phyloP scores from a whole-genome alignment of 2,329 filamentous ascomycete species.

The Sclerotinia subarctica region DNA sequence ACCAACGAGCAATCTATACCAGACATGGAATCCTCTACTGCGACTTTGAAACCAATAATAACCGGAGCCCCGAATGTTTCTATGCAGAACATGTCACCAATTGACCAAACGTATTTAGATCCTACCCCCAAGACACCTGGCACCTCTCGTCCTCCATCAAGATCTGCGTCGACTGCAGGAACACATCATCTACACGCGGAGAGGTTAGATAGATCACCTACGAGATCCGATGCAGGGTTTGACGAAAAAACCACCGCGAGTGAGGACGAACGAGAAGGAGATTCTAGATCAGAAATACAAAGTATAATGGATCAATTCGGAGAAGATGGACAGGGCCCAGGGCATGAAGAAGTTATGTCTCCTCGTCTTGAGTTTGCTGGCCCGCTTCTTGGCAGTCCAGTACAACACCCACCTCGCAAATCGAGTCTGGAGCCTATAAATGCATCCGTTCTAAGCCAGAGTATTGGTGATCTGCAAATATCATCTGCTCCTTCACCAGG shows the following conservation, averaged over 20 bases:
- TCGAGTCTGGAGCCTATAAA: slow-evolving; percentile 77
- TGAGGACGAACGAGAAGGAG: slow-evolving; percentile 64
- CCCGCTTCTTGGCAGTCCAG: slow-evolving; percentile 64
- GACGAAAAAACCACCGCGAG: slow-evolving; percentile 57
- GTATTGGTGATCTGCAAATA: slow-evolving; percentile 35
- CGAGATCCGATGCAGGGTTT: slow-evolving; percentile 52
- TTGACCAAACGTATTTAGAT: slow-evolving; percentile 45
- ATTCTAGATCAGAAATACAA: slow-evolving; percentile 82
- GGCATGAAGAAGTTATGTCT: slow-evolving; percentile 85
- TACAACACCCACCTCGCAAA: slow-evolving; percentile 74
- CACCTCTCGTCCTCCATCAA: slow-evolving; percentile 43
- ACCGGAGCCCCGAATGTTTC: slow-evolving; percentile 18
- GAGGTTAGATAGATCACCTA: slow-evolving; percentile 47
- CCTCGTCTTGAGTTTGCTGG: slow-evolving; percentile 80
- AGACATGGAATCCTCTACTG: slow-evolving; percentile 39
- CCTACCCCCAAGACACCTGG: slow-evolving; percentile 46
- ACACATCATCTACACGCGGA: slow-evolving; percentile 38
- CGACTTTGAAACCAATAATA: slow-evolving; percentile 36
- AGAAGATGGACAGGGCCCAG: slow-evolving; percentile 67
- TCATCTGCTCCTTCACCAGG: slow-evolving; percentile 25
- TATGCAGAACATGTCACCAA: slow-evolving; percentile 25
- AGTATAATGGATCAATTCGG: slow-evolving; percentile 97
- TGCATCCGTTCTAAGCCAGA: slow-evolving; percentile 29
- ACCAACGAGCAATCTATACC: slow-evolving; percentile 20
- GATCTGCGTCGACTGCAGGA: slow-evolving; percentile 38